Base-by-base conservation (phyloP, 2,329 filamentous ascomycete genomes). In the Alternaria alternata region DNA sequence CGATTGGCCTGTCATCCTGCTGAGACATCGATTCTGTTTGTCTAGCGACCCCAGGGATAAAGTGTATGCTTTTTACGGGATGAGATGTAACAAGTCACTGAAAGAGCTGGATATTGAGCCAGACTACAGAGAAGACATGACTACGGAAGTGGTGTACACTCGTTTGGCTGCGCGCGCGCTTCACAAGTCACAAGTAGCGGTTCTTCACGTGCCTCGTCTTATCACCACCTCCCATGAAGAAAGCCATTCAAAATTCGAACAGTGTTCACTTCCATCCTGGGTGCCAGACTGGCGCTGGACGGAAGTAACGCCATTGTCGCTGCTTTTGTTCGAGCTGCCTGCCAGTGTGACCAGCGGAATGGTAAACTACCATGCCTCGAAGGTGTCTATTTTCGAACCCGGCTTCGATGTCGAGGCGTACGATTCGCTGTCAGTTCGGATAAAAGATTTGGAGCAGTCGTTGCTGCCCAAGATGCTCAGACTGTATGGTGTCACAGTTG, bases 171-270 rank as follows among this genome's bases (percentile, higher is more conserved):
- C 30, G 7, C 30, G 18, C 30, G 9, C 46, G 30, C 46, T 48
- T 34, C 46, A 24, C 1, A 48, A 48, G 0, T 0, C 12, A 28
- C 46, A 36, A 36, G 46, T 7, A 2, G 28, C 46, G 7, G 22
- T 48, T 28, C 30, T 48, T 2, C 46, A 48, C 7, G 30, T 48
- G 30, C 46, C 46, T 24, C 46, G 46, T 48, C 46, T 48, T 9
- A 1, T 4, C 6, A 36, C 9, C 0, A 48, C 7, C 5, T 0
- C 18, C 2, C 0, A 1, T 1, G 30, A 48, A 48, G 46, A 24
- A 14, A 36, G 12, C 18, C 18, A 34, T 6, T 1, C 43, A 18
- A 14, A 47, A 1, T 5, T 20, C 26, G 7, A 8, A 16, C 28
- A 11, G 14, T 22, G 3, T 22, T 22, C 22, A 22, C 22, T 48